Percentiles rank a stretch among this genome's conserved stretches.
These are phyloP conservation scores for Shiraia bambusicola DNA, from an alignment of 2,329 filamentous ascomycete species.

Conservation along the genomic window DNA sequence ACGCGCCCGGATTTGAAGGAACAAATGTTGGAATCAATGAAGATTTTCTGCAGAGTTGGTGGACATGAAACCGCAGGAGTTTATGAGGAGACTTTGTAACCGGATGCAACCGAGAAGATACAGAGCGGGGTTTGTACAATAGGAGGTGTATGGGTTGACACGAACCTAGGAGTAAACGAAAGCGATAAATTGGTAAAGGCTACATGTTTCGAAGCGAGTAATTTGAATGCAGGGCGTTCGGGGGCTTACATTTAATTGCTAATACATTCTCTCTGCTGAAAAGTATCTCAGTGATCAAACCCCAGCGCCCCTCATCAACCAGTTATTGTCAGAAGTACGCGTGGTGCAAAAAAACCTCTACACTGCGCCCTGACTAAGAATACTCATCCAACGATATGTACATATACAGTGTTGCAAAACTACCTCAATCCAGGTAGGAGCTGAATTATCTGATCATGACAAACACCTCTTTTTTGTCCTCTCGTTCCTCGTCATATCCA, in stretches of 20 bases:
- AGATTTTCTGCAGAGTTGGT: slow-evolving; percentile 64
- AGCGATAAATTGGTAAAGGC: too few relatives aligned
- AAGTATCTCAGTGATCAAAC: slow-evolving; percentile 1
- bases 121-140: too few relatives aligned
- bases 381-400: slow-evolving; percentile 14
- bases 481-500: neutral
- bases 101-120: neutral
- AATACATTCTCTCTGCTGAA: slow-evolving; percentile 10
- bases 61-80: slow-evolving; percentile 51
- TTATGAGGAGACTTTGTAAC: slow-evolving; percentile 27
- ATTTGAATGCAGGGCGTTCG: too few relatives aligned
- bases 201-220: too few relatives aligned
- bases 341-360: slow-evolving; percentile 1
- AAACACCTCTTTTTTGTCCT: neutral
- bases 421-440: slow-evolving; percentile 1
- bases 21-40: slow-evolving; percentile 72
- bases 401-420: slow-evolving; percentile 10
- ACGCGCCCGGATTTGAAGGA: slow-evolving; percentile 58
- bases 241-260: slow-evolving; percentile 8
- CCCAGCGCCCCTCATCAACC: neutral
- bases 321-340: neutral
- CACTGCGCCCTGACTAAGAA: slow-evolving; percentile 1
- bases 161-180: too few relatives aligned
- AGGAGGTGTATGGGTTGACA: too few relatives aligned
- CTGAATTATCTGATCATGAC: neutral